Percentiles rank a stretch among this genome's conserved stretches.
Evolutionary conservation across 495 filamentous ascomycete genomes (phyloP).

Genomic region (Elasticomyces elasticus): DNA sequence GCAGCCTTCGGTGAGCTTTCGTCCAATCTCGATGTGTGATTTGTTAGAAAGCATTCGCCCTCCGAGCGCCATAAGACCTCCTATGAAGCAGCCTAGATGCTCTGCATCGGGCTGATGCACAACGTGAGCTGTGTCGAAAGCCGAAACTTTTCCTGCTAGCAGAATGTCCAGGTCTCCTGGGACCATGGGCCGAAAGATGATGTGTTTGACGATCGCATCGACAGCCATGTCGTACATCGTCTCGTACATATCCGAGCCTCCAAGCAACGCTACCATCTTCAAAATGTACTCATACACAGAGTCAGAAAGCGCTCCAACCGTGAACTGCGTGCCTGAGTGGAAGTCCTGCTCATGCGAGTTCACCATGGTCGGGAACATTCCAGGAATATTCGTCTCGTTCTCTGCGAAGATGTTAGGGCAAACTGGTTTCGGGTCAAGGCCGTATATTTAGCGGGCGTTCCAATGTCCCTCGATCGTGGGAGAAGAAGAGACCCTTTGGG

Average conservation of each 20-base stretch:
- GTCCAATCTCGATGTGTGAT: slow-evolving; percentile 35
- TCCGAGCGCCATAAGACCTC: slow-evolving; percentile 46
- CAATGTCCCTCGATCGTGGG: too few relatives aligned
- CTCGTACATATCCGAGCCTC: slow-evolving; percentile 29
- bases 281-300: slow-evolving; percentile 35
- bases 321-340: slow-evolving; percentile 19
- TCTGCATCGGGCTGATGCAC: slow-evolving; percentile 32
- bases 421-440: too few relatives aligned
- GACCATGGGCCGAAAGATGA: slow-evolving; percentile 41
- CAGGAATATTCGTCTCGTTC: background rate
- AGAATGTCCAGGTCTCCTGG: slow-evolving; percentile 34
- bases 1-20: slow-evolving; percentile 42
- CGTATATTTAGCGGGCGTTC: too few relatives aligned
- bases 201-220: slow-evolving; percentile 28
- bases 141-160: slow-evolving; percentile 1
- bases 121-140: background rate
- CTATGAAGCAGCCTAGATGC: slow-evolving; percentile 51
- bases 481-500: too few relatives aligned
- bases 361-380: background rate
- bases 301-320: slow-evolving; percentile 31
- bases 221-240: slow-evolving; percentile 32
- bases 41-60: slow-evolving; percentile 35
- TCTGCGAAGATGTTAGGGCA: too few relatives aligned
- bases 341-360: slow-evolving; percentile 28
- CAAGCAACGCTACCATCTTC: slow-evolving; percentile 30